Evolutionary conservation across 257 asterid genomes (phyloP).

Genomic region (Solanum sejunctum): DNA sequence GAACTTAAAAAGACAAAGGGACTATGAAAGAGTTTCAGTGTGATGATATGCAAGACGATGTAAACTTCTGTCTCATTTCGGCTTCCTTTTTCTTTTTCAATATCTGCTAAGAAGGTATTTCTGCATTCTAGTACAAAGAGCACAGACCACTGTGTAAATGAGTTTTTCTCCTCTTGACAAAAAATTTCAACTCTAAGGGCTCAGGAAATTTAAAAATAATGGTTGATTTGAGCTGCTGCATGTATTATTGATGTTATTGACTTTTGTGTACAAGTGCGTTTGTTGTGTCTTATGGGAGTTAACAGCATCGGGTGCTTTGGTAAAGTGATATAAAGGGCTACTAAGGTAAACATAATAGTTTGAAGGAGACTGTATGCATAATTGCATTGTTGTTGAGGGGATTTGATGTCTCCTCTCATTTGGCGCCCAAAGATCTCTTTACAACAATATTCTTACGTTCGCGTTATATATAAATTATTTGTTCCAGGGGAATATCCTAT

Average conservation of each 20-base stretch:
- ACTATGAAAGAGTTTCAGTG: neutral
- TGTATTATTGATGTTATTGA: neutral
- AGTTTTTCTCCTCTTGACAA: neutral
- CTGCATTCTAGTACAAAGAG: neutral
- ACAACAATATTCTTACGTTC: neutral
- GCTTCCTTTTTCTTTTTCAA: neutral
- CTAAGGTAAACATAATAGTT: neutral
- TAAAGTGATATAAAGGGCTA: neutral
- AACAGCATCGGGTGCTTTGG: neutral
- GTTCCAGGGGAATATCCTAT: conserved; percentile 85
- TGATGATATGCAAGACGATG: neutral
- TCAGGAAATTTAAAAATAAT: neutral
- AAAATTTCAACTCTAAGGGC: neutral
- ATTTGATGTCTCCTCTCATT: neutral
- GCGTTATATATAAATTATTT: neutral
- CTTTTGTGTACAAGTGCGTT: neutral
- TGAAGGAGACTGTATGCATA: neutral
- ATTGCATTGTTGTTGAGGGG: neutral
- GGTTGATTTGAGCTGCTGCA: neutral
- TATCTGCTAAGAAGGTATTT: neutral
- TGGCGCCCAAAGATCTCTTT: neutral
- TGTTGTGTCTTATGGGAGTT: neutral
- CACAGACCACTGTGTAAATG: neutral
- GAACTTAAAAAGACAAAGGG: neutral
- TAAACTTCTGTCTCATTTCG: neutral